Evolutionary conservation across 2,329 filamentous ascomycete genomes (phyloP), one percentile per base, ranked within the genome.

Genomic region (Parastagonospora avenae): DNA sequence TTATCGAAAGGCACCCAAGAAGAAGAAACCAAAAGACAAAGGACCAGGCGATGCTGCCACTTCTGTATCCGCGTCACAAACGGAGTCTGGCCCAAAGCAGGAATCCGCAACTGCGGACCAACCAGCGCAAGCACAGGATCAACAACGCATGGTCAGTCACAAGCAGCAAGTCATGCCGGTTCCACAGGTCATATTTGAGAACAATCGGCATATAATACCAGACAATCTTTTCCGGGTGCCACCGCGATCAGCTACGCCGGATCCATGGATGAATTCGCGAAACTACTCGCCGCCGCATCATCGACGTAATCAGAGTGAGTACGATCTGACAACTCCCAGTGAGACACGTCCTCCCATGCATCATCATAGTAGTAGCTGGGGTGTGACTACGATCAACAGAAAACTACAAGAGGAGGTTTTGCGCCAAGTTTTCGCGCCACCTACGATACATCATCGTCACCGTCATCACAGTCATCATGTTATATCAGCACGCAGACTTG

Each of bases 171-270:
- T 84, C 31, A 82, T 85, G 30, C 84, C 88, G 16, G 85, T 96
- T 28, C 92, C 93, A 2, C 93, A 94, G 35, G 93, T 97, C 40
- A 91, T 94, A 0, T 91, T 97, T 54, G 90, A 93, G 66, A 92
- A 97, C 71, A 97, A 97, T 70, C 85, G 89, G 58, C 93, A 97
- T 68, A 96, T 97, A 51, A 86, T 97, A 36, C 93, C 93, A 1
- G 86, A 91, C 39, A 90, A 90, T 64, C 81, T 97, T 27, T 88
- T 97, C 42, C 85, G 86, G 46, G 80, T 87, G 14, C 80, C 85
- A 29, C 80, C 71, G 30, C 74, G 74, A 42, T 69, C 62, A 62
- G 70, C 61, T 47, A 74, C 72, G 15, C 72, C 73, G 4, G 71
- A 75, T 52, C 64, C 68, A 2, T 74, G 69, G 70, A 65, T 54